Percentiles rank a stretch among this genome's conserved stretches.
Conservation (phyloP, 2,329 filamentous ascomycete species). For the Cordyceps cateniannulata region DNA sequence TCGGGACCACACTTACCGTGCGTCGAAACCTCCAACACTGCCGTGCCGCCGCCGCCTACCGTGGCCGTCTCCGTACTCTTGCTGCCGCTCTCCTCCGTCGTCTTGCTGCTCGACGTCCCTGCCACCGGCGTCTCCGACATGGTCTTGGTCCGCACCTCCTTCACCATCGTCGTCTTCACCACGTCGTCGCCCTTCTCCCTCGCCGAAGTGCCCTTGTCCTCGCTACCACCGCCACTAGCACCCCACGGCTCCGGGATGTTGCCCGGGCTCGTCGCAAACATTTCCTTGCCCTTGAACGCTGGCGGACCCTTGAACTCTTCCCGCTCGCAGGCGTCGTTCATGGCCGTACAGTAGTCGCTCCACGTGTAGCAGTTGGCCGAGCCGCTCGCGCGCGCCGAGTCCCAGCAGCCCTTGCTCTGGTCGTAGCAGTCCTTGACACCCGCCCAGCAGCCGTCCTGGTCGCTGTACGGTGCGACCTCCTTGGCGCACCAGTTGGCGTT, state of each 20-base stretch:
- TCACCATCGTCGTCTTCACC: neutral
- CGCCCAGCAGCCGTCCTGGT: slow-evolving; percentile 54
- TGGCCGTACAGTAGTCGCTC: slow-evolving; percentile 52
- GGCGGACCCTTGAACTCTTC: slow-evolving; percentile 43
- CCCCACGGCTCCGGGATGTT: slow-evolving; percentile 27
- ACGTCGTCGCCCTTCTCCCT: slow-evolving; percentile 2
- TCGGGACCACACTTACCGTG: slow-evolving; percentile 35
- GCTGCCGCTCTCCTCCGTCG: neutral
- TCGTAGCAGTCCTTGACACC: slow-evolving; percentile 49
- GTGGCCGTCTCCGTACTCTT: neutral
- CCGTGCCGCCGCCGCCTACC: neutral
- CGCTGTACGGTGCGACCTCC: slow-evolving; percentile 51
- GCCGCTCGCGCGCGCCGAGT: slow-evolving; percentile 52
- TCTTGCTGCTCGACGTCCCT: too few species aligned
- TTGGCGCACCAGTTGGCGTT: slow-evolving; percentile 69
- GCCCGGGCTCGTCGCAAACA: slow-evolving; percentile 25
- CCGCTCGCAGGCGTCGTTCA: slow-evolving; percentile 37
- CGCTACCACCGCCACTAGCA: neutral
- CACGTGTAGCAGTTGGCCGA: slow-evolving; percentile 53
- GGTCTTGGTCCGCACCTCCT: neutral
- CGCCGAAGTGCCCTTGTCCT: slow-evolving; percentile 9
- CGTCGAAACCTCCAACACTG: slow-evolving; percentile 25
- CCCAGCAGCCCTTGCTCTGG: slow-evolving; percentile 55
- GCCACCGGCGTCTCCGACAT: too few species aligned
- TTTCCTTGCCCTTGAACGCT: slow-evolving; percentile 30